phyloP scores from a whole-genome alignment of 179 eudicot species.

The Beta corolliflora region DNA sequence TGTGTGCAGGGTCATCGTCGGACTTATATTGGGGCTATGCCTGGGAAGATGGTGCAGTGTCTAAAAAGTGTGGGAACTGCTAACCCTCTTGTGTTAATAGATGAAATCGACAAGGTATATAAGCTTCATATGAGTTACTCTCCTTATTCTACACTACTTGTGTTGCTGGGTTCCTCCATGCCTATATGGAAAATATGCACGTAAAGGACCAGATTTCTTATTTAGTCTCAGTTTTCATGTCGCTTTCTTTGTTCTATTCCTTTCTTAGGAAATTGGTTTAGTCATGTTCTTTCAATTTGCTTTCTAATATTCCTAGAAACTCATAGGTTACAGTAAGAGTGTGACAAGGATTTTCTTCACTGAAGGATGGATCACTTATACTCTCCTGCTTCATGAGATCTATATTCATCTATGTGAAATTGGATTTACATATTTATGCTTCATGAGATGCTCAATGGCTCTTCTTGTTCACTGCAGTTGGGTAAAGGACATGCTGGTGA shows the following conservation, averaged over 20 bases:
- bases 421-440: background rate
- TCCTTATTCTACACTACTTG: background rate
- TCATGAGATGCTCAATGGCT: constrained; percentile 8
- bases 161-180: background rate
- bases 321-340: background rate
- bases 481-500: constrained; percentile 99
- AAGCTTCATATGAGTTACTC: constrained; percentile 1
- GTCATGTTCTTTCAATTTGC: background rate
- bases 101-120: constrained; percentile 97
- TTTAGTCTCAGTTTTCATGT: constrained; percentile 6
- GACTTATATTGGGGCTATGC: constrained; percentile 99
- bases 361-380: background rate
- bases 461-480: constrained; percentile 50
- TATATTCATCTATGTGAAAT: background rate
- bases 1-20: constrained; percentile 94
- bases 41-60: constrained; percentile 97
- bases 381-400: background rate
- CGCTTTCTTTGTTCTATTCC: constrained; percentile 4
- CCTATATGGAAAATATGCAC: background rate
- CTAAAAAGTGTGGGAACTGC: constrained; percentile 92
- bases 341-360: background rate
- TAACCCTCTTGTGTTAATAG: constrained; percentile 95
- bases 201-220: background rate
- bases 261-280: background rate
- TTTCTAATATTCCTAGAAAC: background rate